A percentile compares a stretch with the other conserved stretches of the same genome.
These are phyloP conservation scores for Naegleria lovaniensis DNA, from an alignment of 208 protist species.

Conservation along the genomic window DNA sequence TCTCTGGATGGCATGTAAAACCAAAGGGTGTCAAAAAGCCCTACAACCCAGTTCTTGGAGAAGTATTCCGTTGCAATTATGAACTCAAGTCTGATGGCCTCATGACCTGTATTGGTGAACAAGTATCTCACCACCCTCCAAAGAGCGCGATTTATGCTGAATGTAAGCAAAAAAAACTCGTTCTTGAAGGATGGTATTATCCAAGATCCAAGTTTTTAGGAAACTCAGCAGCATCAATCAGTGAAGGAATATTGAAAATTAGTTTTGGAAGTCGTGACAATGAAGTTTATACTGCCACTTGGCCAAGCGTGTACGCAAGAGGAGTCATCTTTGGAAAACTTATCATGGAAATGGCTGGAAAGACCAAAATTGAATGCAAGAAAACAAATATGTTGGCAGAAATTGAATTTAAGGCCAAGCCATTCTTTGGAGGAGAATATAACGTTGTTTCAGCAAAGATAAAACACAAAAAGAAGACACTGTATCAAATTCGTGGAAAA, in stretches of 20 bases:
- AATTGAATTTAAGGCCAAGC: constrained; percentile 60
- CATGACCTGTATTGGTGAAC: constrained; percentile 47
- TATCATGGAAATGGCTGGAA: constrained; percentile 54
- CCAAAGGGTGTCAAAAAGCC: constrained; percentile 42
- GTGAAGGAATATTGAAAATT: constrained; percentile 26
- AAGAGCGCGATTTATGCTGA: constrained; percentile 60
- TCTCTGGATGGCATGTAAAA: constrained; percentile 63
- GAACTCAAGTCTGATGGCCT: constrained; percentile 29
- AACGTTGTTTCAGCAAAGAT: constrained; percentile 52
- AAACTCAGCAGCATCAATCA: constrained; percentile 50
- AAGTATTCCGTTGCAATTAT: constrained; percentile 62
- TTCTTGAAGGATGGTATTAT: constrained; percentile 46
- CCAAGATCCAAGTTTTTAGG: constrained; percentile 56
- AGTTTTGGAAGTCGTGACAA: constrained; percentile 24
- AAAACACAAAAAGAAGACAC: constrained; percentile 40
- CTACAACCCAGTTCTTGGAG: constrained; percentile 46
- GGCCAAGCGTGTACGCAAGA: constrained; percentile 51
- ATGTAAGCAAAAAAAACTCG: constrained; percentile 50
- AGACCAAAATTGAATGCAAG: constrained; percentile 47
- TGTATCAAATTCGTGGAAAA: constrained; percentile 50
- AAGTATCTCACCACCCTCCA: constrained; percentile 80
- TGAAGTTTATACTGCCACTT: constrained; percentile 60
- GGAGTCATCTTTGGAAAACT: constrained; percentile 58
- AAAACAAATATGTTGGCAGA: constrained; percentile 44
- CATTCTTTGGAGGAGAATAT: constrained; percentile 53